Base-by-base conservation (phyloP, 345 rosid genomes). In the Conringia planisiliqua region DNA sequence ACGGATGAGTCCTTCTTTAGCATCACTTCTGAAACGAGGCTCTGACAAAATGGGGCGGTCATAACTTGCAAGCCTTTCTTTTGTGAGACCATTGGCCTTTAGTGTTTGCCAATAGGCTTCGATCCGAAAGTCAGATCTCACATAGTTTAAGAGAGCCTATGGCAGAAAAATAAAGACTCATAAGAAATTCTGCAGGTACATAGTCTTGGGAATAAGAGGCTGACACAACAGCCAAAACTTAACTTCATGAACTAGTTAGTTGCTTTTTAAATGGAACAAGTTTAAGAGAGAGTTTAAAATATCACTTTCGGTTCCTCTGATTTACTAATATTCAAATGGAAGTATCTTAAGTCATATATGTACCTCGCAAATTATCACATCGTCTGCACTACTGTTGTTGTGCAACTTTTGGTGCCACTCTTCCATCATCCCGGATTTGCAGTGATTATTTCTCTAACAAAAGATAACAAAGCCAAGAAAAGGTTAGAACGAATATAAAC, bases 371-470 rank as follows among this genome's bases (percentile, higher is more conserved):
- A 95, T 95, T 60, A 92, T 60, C 62, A 95, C 88, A 86, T 95
- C 99, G 80, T 95, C 99, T 20, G 99, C 96, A 78, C 99, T 95
- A 44, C 97, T 95, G 82, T 95, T 92, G 68, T 95, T 95, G 70
- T 95, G 99, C 70, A 95, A 79, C 85, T 95, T 95, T 84, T 95
- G 99, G 82, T 95, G 99, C 99, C 99, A 95, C 79, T 95, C 99
- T 85, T 95, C 99, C 97, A 95, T 95, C 91, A 95, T 88, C 73
- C 89, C 97, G 70, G 97, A 93, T 81, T 90, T 92, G 85, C 99
- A 95, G 33, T 88, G 81, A 81, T 92, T 95, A 5, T 92, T 85
- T 80, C 99, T 95, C 99, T 95, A 80, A 22, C 32, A 50, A 60
- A 44, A 6, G 32, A 26, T 38, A 27, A 38, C 8, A 1, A 55